phyloP scores from a whole-genome alignment of 75 land plant species.

The Gnetum montanum region DNA sequence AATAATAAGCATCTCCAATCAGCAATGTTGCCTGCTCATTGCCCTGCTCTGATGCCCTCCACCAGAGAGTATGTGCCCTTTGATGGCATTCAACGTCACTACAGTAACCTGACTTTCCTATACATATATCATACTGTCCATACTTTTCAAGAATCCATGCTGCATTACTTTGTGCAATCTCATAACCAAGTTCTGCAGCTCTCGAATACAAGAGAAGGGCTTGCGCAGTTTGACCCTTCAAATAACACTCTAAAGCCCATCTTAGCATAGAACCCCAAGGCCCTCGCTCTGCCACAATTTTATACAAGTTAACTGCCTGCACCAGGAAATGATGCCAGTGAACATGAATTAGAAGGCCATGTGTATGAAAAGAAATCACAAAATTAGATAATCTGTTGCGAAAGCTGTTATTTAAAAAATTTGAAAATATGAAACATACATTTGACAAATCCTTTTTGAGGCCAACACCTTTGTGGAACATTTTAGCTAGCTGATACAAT shows the following conservation, averaged over 20 bases:
- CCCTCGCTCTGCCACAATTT: conserved; percentile 93
- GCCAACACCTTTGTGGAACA: conserved; percentile 90
- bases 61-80: conserved; percentile 88
- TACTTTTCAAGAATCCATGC: conserved; percentile 98
- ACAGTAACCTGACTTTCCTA: conserved; percentile 89
- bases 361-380: not conserved
- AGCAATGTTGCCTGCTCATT: conserved; percentile 96
- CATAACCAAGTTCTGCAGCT: conserved; percentile 95
- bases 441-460: conserved; percentile 69
- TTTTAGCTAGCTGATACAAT: conserved; percentile 84
- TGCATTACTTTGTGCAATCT: conserved; percentile 97
- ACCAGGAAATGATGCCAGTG: not conserved
- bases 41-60: conserved; percentile 98
- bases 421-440: conserved; percentile 34
- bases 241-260: conserved; percentile 86
- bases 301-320: conserved; percentile 81
- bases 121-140: conserved; percentile 65
- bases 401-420: too few relatives aligned
- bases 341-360: not conserved
- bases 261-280: conserved; percentile 93
- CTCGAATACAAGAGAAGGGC: conserved; percentile 81
- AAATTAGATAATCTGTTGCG: too few relatives aligned
- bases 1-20: conserved; percentile 98
- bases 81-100: conserved; percentile 76
- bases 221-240: conserved; percentile 85